Evolutionary conservation across 495 filamentous ascomycete species (phyloP), one percentile per base, ranked within the genome.

Genomic region (Glonium stellatum): DNA sequence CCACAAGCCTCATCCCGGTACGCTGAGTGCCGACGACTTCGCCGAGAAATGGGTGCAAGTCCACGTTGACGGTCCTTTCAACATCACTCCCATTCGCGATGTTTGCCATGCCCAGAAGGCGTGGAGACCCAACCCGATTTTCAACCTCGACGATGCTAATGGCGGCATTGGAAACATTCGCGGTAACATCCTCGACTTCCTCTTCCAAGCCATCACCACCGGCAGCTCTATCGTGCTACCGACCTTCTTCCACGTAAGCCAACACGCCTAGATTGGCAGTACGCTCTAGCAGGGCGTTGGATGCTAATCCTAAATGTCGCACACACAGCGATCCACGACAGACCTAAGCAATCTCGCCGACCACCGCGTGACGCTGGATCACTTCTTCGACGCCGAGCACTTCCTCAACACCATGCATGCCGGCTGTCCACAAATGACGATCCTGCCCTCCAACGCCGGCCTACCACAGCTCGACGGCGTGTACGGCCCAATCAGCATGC

Each of bases 161-260:
- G 62, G 57, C 2, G 53, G 51, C 13, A 47, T 65, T 18, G 54
- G 49, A 22, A 58, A 65, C 27, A 37, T 61, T 8, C 58, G 57
- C 9, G 44, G 58, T 12, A 61, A 58, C 23, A 48, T 60, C n/a
- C 52, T 65, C 27, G 62, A 65, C 36, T 65, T 65, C 62, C 21
- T 65, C 4, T 61, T 61, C 48, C 57, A 41, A 35, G 57, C 58
- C 8, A 60, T 65, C 12, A 54, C 60, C 27, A 54, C 57, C 11
- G 58, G 62, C 15, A 51, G 57, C 11, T 57, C 58, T 3, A 54
- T 65, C 27, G 42, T 65, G 9, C 50, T 65, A 1, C 57, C 62
- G 18, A 44, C 42, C 19, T 48, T 56, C 18, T 44, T 31, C 27
- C 27, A 31, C 6, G 27, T 31, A 31, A 31, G 27, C 6, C 27